A percentile compares a stretch with the other conserved stretches of the same genome.
phyloP scores from a whole-genome alignment of 1,139 yeast species.

The Nakaseomyces delphensis region DNA sequence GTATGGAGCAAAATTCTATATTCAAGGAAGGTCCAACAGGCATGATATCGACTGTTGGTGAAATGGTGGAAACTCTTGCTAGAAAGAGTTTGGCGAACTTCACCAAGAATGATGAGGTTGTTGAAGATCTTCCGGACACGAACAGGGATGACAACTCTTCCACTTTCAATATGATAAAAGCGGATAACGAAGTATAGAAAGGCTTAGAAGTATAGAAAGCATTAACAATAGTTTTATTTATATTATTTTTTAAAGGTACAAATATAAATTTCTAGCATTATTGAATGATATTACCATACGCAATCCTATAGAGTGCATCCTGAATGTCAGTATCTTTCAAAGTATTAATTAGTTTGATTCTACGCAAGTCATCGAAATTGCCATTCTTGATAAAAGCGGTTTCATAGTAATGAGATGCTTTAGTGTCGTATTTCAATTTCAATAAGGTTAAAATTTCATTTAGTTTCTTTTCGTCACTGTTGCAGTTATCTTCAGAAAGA shows the following conservation, averaged over 20 bases:
- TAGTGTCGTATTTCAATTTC: conserved; percentile 35
- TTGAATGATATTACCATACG: conserved; percentile 19
- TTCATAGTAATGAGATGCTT: conserved; percentile 32
- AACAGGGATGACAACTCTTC: neutral
- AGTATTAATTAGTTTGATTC: conserved; percentile 17
- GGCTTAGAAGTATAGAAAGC: too few relatives aligned
- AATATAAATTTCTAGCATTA: neutral
- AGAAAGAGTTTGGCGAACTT: conserved; percentile 13
- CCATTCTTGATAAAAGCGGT: conserved; percentile 28
- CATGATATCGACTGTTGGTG: conserved; percentile 53
- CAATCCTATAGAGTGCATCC: conserved; percentile 32
- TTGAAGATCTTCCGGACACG: neutral
- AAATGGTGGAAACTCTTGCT: conserved; percentile 33
- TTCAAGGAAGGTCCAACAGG: conserved; percentile 70
- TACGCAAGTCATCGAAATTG: conserved; percentile 25
- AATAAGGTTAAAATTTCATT: conserved; percentile 36
- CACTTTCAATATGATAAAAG: neutral
- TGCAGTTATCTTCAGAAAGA: conserved; percentile 28
- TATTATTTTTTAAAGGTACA: neutral
- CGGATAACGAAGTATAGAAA: conserved; percentile 1
- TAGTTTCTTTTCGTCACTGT: conserved; percentile 32
- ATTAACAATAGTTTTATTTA: conserved; percentile 2
- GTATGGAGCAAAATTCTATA: conserved; percentile 39
- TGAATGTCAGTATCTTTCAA: conserved; percentile 32
- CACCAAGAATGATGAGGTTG: neutral